A percentile compares a stretch with the other conserved stretches of the same genome.
Conservation (phyloP, 805 yeast species). For the Ogataea neopini region DNA sequence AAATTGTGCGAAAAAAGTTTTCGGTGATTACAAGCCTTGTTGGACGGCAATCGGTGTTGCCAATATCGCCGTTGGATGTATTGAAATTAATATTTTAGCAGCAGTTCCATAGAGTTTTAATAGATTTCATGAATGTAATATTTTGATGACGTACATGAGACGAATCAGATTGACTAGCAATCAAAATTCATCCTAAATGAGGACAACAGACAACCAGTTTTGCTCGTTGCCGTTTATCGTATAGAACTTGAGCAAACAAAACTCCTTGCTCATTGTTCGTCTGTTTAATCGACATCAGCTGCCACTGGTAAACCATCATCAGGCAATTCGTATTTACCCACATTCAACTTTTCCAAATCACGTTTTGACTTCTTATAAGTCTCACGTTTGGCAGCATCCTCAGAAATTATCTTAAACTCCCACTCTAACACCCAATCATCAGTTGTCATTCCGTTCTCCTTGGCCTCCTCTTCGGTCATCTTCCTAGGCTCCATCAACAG, state of each 20-base stretch:
- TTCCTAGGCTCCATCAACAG: constrained; percentile 11
- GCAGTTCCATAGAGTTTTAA: constrained; percentile 10
- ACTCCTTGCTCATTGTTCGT: too few species aligned
- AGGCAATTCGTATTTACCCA: background rate
- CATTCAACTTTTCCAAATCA: constrained; percentile 1
- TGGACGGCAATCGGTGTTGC: constrained; percentile 16
- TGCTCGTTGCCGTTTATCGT: too few species aligned
- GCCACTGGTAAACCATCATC: constrained; percentile 7
- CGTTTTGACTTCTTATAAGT: constrained; percentile 5
- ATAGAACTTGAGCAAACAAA: too few species aligned
- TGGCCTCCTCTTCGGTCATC: constrained; percentile 7
- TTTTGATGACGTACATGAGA: too few species aligned
- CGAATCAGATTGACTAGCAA: too few species aligned
- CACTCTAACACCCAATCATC: constrained; percentile 10
- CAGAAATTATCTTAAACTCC: constrained; percentile 10
- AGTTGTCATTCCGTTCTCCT: background rate
- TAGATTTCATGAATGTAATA: too few species aligned
- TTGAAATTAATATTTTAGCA: constrained; percentile 16
- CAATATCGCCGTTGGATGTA: constrained; percentile 14
- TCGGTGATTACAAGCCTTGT: constrained; percentile 16
- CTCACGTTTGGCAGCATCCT: constrained; percentile 4
- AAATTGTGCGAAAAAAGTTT: constrained; percentile 8
- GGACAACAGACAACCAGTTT: too few species aligned
- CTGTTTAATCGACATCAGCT: constrained; percentile 7
- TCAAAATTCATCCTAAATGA: too few species aligned